phyloP scores from a whole-genome alignment of 2,329 filamentous ascomycete species.

The Neoscytalidium dimidiatum region DNA sequence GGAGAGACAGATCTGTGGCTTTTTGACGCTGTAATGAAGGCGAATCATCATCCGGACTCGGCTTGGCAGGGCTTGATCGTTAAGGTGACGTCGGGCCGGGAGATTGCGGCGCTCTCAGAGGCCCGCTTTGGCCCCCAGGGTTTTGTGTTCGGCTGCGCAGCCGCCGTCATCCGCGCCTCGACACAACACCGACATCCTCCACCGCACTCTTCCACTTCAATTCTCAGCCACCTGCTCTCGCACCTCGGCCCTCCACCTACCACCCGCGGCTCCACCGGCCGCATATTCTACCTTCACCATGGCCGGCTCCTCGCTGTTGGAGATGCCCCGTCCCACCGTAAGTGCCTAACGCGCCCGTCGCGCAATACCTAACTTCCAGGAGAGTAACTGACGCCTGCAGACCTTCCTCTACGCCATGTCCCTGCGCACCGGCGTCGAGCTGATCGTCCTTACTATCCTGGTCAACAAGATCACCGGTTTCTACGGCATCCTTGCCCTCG shows the following conservation, averaged over 20 bases:
- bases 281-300: background rate
- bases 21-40: background rate
- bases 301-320: conserved; percentile 27
- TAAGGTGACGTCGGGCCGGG: conserved; percentile 10
- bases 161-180: conserved; percentile 13
- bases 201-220: background rate
- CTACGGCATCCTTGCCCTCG: conserved; percentile 84
- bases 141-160: conserved; percentile 15
- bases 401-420: conserved; percentile 84
- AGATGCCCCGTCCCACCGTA: conserved; percentile 43
- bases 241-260: background rate
- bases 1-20: too few species aligned
- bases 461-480: conserved; percentile 92
- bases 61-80: conserved; percentile 8
- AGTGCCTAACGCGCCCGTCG: conserved; percentile 23
- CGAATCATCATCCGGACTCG: background rate
- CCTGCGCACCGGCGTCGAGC: conserved; percentile 80
- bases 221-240: background rate
- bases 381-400: conserved; percentile 50
- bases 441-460: conserved; percentile 79
- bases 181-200: background rate
- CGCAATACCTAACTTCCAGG: conserved; percentile 2
- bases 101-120: conserved; percentile 10
- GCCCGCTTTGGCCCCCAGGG: background rate
- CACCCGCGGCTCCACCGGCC: background rate